Evolutionary conservation across 192 early-diverging fungal species (phyloP), one percentile per base, ranked within the genome.

Genomic region (Coemansia sp.): DNA sequence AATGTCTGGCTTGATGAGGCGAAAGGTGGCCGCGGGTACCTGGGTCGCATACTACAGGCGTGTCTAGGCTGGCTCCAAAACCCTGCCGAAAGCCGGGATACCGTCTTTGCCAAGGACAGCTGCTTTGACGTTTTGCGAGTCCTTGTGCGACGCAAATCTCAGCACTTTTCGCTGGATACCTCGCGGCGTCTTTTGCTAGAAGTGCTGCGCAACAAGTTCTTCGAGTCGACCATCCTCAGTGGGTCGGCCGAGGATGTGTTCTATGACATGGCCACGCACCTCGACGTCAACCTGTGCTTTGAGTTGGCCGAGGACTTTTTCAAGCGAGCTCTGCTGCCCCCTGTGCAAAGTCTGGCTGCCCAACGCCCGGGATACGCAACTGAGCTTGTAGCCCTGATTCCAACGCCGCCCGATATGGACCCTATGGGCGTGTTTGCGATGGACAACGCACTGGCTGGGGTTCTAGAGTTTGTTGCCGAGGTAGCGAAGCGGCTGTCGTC

Each of bases 101-200:
- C 71, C 0, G 80, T 82, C 24, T 82, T 82, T 35, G 62, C 46
- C 51, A 77, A 77, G 46, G 80, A 82, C 66, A 82, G 75, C 65
- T 82, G 80, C 66, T 71, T 82, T 51, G 80, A 82, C 35, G 80
- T 82, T 21, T 51, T 82, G 66, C 80, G 80, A 10, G 75, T 82
- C 16, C 68, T 82, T 31, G 75, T 82, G 9, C 75, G 75, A 16
- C 64, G 75, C 46, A 70, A 77, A 59, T 82, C 71, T 35, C 80
- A 77, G 53, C 56, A 74, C 62, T 77, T 82, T 68, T 50, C 71
- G 20, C 46, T 82, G 42, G 61, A 67, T 20, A 46, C 65, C 8
- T 65, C 80, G 24, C 71, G 80, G 16, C 35, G 59, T 21, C 75
- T 82, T 37, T 61, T 77, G 10, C 75, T 76, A 11, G 80, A 82